These are phyloP conservation scores for Bryoerythrophyllum caledonicum DNA, from an alignment of 225 moss, liverwort and hornwort species.

Conservation along the genomic window DNA sequence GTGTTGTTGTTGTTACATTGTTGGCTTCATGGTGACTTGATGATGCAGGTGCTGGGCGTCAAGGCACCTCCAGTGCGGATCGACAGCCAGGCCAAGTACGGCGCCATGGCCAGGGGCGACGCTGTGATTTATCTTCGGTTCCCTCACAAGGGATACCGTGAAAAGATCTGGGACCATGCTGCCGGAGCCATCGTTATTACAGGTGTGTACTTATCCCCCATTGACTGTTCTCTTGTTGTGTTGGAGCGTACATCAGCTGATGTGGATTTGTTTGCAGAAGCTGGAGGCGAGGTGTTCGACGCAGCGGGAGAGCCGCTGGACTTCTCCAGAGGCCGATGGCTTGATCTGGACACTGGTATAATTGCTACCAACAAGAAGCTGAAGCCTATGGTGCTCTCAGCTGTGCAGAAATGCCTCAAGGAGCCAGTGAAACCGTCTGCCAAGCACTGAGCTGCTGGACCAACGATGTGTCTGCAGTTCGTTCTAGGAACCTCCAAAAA, in stretches of 20 bases:
- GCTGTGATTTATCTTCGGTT: slow-evolving; percentile 96
- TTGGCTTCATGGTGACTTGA: background rate
- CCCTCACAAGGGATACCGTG: slow-evolving; percentile 84
- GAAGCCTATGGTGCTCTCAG: slow-evolving; percentile 63
- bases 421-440: slow-evolving; percentile 38
- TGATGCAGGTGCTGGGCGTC: slow-evolving; percentile 81
- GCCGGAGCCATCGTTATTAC: slow-evolving; percentile 96
- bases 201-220: slow-evolving; percentile 38
- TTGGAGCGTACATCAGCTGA: slow-evolving; percentile 6
- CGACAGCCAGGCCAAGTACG: slow-evolving; percentile 98
- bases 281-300: slow-evolving; percentile 94
- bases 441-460: slow-evolving; percentile 30
- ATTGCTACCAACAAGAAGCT: slow-evolving; percentile 83
- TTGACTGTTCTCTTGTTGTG: background rate
- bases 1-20: background rate
- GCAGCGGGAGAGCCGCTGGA: slow-evolving; percentile 84
- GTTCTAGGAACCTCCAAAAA: slow-evolving; percentile 2
- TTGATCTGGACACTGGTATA: slow-evolving; percentile 90
- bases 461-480: slow-evolving; percentile 6
- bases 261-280: slow-evolving; percentile 58
- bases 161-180: slow-evolving; percentile 99
- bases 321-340: slow-evolving; percentile 89
- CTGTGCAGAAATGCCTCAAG: slow-evolving; percentile 75
- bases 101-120: slow-evolving; percentile 98
- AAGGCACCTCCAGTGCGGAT: slow-evolving; percentile 90